phyloP scores from a whole-genome alignment of 169 alveolate genomes.

The Miamiensis avidus region DNA sequence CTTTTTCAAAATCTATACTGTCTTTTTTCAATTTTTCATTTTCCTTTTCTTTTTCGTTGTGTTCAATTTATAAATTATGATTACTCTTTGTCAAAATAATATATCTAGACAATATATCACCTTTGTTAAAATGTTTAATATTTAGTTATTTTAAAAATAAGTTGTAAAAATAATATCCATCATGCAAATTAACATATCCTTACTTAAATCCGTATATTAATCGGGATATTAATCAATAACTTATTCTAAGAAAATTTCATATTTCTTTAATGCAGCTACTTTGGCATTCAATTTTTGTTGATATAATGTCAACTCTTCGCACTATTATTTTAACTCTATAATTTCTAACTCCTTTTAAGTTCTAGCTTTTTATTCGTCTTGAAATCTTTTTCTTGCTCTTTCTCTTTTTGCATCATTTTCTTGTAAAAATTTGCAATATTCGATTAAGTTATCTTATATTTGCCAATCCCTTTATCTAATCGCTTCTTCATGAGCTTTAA shows the following conservation, averaged over 20 bases:
- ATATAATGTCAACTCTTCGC: slow-evolving; percentile 49
- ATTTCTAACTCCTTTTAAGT: slow-evolving; percentile 53
- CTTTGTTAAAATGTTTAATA: too few species aligned
- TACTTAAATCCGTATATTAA: slow-evolving; percentile 64
- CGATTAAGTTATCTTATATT: slow-evolving; percentile 57
- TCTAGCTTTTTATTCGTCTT: slow-evolving; percentile 43
- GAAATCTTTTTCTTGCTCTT: slow-evolving; percentile 53
- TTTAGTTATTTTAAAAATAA: too few species aligned
- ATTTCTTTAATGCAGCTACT: slow-evolving; percentile 58
- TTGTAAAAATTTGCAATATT: slow-evolving; percentile 60
- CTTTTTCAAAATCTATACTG: slow-evolving; percentile 52
- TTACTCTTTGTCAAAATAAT: slow-evolving; percentile 57
- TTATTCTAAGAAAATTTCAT: slow-evolving; percentile 66
- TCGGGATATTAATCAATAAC: slow-evolving; percentile 69
- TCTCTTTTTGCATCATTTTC: slow-evolving; percentile 71
- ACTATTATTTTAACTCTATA: slow-evolving; percentile 30
- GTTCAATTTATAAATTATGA: slow-evolving; percentile 56
- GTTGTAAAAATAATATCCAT: too few species aligned
- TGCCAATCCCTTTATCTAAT: slow-evolving; percentile 55
- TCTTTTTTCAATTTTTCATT: slow-evolving; percentile 53
- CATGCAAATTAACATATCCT: too few species aligned
- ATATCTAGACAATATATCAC: slow-evolving; percentile 62
- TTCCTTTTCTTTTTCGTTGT: slow-evolving; percentile 51
- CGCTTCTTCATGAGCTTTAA: slow-evolving; percentile 52
- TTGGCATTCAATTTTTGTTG: slow-evolving; percentile 55